Percentiles rank a stretch among this genome's conserved stretches.
Evolutionary conservation across 1,284 basidiomycete species (phyloP).

Genomic region (Meripilus lineatus): DNA sequence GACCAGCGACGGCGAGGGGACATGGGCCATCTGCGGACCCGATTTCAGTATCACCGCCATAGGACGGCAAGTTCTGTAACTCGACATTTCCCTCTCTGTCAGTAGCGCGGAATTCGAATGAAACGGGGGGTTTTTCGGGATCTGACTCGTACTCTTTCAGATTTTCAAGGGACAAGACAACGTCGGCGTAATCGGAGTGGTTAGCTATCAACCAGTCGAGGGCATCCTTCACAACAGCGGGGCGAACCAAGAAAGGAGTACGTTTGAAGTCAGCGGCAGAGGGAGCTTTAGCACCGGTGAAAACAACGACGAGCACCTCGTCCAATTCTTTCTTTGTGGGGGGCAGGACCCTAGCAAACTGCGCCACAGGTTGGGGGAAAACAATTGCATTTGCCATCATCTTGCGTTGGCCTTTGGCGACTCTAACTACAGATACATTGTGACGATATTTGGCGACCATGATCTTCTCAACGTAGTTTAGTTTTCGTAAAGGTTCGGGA

Average conservation of each 20-base stretch:
- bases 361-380: not conserved
- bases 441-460: constrained; percentile 21
- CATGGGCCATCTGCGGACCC: not conserved
- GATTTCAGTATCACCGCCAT: not conserved
- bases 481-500: constrained; percentile 16
- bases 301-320: not conserved
- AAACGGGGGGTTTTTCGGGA: not conserved
- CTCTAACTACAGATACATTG: constrained; percentile 19
- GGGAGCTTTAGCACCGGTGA: not conserved
- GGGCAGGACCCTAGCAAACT: not conserved
- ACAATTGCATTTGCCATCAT: constrained; percentile 1
- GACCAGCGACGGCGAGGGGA: not conserved
- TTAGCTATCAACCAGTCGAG: not conserved
- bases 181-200: not conserved
- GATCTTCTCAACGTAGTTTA: constrained; percentile 22
- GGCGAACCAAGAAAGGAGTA: not conserved
- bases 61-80: not conserved
- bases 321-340: not conserved
- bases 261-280: not conserved
- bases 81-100: not conserved
- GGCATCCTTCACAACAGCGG: not conserved
- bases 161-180: not conserved
- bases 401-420: constrained; percentile 8
- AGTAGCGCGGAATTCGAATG: too few species aligned
- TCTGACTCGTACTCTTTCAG: not conserved